Conservation (phyloP, 2,329 filamentous ascomycete genomes). For the Microcera coccophila region DNA sequence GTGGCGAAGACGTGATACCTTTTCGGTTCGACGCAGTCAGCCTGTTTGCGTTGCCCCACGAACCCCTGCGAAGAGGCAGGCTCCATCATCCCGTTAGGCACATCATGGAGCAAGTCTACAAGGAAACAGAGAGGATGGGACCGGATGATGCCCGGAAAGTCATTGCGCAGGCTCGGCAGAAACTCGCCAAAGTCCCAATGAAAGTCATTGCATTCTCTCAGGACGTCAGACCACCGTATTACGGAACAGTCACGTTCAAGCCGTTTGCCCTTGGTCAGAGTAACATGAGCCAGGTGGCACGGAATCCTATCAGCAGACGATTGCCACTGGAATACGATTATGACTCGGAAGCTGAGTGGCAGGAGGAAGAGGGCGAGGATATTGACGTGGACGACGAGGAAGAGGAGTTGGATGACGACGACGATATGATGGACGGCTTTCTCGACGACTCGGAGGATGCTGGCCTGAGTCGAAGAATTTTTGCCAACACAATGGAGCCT, state of each 20-base stretch:
- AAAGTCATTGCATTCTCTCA: conserved; percentile 61
- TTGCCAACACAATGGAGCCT: conserved; percentile 68
- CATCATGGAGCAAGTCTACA: conserved; percentile 55
- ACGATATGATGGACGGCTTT: conserved; percentile 89
- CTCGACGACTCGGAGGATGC: conserved; percentile 79
- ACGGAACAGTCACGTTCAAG: conserved; percentile 65
- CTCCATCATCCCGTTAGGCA: conserved; percentile 53
- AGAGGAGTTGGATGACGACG: conserved; percentile 70
- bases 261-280: conserved; percentile 42
- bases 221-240: conserved; percentile 67
- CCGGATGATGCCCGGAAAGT: conserved; percentile 31
- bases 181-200: conserved; percentile 54
- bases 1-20: conserved; percentile 38
- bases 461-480: conserved; percentile 52
- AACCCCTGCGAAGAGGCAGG: conserved; percentile 42
- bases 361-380: conserved; percentile 68
- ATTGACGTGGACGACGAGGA: conserved; percentile 63
- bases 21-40: conserved; percentile 43
- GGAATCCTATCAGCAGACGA: conserved; percentile 51
- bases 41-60: conserved; percentile 44
- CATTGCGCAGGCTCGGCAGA: conserved; percentile 32
- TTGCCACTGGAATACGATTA: conserved; percentile 75
- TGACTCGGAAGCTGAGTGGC: conserved; percentile 84
- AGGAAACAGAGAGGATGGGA: conserved; percentile 40
- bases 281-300: conserved; percentile 48